Base-by-base conservation (phyloP, 2,329 filamentous ascomycete genomes). In the Alternaria metachromatica region DNA sequence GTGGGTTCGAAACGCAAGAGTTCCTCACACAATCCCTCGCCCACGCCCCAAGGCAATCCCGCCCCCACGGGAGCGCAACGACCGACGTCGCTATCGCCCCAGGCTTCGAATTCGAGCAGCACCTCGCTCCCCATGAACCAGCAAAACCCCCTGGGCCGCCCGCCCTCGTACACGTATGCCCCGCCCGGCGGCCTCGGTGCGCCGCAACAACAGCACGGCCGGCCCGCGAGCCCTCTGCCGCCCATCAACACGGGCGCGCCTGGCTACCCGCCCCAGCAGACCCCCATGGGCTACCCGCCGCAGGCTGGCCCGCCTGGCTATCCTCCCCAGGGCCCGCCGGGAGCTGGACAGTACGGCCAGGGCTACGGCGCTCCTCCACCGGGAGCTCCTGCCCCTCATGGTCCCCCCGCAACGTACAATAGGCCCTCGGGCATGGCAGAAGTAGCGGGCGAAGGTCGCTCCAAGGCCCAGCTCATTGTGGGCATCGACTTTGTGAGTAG, bases 381-480 rank as follows among this genome's bases (percentile, higher is more conserved):
- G 9, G 56, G 60, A 62, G 71, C 73, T 53, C 72, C 76, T 50
- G 66, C 78, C 51, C 69, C 78, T 63, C 73, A 76, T 66, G 73
- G 77, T 56, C 72, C 72, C 46, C 72, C 76, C 48, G 70, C 73
- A 30, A 63, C 66, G 53, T 77, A 81, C 73, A 71, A 70, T 58
- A 68, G 76, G 46, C 76, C 78, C 18, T 67, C 62, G 45, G 64
- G 70, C 70, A 80, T 78, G 68, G 78, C 81, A 55, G 95, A 98
- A 81, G 92, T 97, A 37, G 93, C 97, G 74, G 94, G 92, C 63
- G 92, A 90, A 73, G 93, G 91, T 76, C 89, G 93, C 79, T 97
- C 91, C 84, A 97, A 97, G 85, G 92, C 96, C 57, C 96, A 98
- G 84, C 86, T 99, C 76, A 99, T 99, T 80, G 96, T 99, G 59